phyloP scores from a whole-genome alignment of 768 basidiomycete species.

The Russula sp. region DNA sequence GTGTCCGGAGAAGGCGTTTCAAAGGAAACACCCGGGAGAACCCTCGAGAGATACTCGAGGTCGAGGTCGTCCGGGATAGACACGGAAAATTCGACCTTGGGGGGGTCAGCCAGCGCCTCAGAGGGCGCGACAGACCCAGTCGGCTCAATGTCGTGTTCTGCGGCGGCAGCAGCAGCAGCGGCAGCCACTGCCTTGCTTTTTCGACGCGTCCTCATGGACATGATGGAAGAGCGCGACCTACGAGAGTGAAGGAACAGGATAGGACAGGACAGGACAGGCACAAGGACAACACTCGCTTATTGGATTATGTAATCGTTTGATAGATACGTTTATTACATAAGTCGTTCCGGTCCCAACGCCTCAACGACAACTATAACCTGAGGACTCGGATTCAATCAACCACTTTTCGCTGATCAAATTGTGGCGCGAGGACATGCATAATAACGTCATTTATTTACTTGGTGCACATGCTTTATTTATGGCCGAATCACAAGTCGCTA shows the following conservation, averaged over 20 bases:
- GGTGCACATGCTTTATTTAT: neutral
- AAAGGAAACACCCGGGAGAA: slow-evolving; percentile 59
- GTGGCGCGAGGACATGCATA: too few species aligned
- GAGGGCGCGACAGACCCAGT: slow-evolving; percentile 32
- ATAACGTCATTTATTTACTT: neutral
- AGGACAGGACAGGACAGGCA: neutral
- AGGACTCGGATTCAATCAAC: too few species aligned
- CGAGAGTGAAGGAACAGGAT: neutral
- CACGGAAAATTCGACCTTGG: slow-evolving; percentile 36
- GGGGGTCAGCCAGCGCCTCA: slow-evolving; percentile 32
- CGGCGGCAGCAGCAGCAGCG: slow-evolving; percentile 29
- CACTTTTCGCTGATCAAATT: too few species aligned
- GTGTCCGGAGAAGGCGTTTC: slow-evolving; percentile 52
- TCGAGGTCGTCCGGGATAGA: slow-evolving; percentile 65
- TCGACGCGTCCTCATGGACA: slow-evolving; percentile 51
- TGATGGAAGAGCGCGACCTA: slow-evolving; percentile 27
- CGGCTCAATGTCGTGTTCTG: slow-evolving; percentile 23
- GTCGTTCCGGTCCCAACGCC: too few species aligned
- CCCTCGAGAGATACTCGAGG: slow-evolving; percentile 47
- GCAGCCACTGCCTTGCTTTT: slow-evolving; percentile 52
- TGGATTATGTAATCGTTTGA: neutral
- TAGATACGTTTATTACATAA: too few species aligned
- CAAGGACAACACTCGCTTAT: neutral
- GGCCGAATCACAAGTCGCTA: neutral
- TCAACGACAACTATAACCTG: too few species aligned